These are phyloP conservation scores for Phytomonas sp. DNA, from an alignment of 208 protist genomes.

Conservation along the genomic window DNA sequence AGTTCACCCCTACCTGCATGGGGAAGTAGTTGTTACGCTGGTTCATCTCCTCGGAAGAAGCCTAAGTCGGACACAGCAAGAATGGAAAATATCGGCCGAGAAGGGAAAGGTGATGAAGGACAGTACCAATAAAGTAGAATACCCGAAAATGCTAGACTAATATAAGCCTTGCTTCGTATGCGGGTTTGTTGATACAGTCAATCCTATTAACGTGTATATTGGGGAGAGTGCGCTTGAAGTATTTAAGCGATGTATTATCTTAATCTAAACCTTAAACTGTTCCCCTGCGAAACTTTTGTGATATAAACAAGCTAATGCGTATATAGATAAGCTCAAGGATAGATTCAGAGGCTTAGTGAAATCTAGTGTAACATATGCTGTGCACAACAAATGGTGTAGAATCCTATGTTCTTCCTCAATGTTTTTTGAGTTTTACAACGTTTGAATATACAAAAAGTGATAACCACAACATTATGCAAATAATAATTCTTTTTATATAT, in stretches of 20 bases:
- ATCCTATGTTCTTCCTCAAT: not conserved
- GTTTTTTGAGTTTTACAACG: not conserved
- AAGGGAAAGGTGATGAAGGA: not conserved
- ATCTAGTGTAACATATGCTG: not conserved
- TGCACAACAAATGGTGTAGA: not conserved
- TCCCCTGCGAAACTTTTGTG: not conserved
- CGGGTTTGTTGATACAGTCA: too few species aligned
- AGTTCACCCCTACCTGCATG: conserved; percentile 37
- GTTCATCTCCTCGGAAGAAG: not conserved
- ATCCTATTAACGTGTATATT: not conserved
- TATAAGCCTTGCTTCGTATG: too few species aligned
- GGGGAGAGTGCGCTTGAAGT: not conserved
- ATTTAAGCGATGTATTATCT: not conserved
- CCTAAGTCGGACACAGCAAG: not conserved
- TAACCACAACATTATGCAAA: not conserved
- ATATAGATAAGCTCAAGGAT: not conserved
- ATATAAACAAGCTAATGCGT: not conserved
- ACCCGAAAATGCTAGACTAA: too few species aligned
- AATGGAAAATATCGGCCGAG: not conserved
- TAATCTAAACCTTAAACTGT: not conserved
- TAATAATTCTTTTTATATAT: not conserved
- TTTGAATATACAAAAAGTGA: not conserved
- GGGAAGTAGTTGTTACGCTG: not conserved
- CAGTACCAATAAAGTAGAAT: too few species aligned
- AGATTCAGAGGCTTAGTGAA: not conserved